Evolutionary conservation across 768 basidiomycete species (phyloP), one percentile per base, ranked within the genome.

Genomic region (Candolleomyces efflorescens): DNA sequence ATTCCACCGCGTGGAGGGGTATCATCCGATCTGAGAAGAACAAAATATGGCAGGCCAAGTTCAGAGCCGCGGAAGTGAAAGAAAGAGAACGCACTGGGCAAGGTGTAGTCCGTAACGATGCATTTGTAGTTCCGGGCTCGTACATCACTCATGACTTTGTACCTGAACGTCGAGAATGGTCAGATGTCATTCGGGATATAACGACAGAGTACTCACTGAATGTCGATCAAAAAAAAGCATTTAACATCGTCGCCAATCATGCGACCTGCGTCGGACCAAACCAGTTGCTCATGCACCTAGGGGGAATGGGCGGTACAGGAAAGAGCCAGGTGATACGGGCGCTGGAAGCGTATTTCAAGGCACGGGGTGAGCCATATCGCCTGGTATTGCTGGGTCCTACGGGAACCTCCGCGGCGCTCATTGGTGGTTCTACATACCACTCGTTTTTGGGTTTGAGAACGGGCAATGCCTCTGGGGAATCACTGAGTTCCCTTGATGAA

Each of bases 271-370:
- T 32, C 5, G 32, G 7, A 7, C 32, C 32, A 5, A 11, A 32
- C 1, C 32, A 32, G 5, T 11, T 32, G 7, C 32, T 32, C 6
- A 32, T 32, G 32, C 32, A 32, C 5, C 5, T 32, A 11, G 32
- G 32, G 2, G 32, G 32, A 5, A 32, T 32, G 32, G 32, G 32
- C 6, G 32, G 32, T 1, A 32, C 32, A 1, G 32, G 32, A 7
- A 32, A 32, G 32, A 32, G 32, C 11, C 32, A 32, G 32, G 32
- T 32, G 7, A 32, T 32, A 24, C 53, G 20, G 9, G 39, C 41
- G 1, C 64, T 26, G 68, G 74, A 61, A 71, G 69, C 55, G 68
- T 64, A 60, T 39, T 61, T 53, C 59, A 67, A 27, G 63, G 68
- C 54, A 20, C 55, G 24, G 32, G 49, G 39, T 43, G 54, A 54